These are phyloP conservation scores for Macadamia integrifolia DNA, from an alignment of 164 flowering plant genomes.

Conservation along the genomic window DNA sequence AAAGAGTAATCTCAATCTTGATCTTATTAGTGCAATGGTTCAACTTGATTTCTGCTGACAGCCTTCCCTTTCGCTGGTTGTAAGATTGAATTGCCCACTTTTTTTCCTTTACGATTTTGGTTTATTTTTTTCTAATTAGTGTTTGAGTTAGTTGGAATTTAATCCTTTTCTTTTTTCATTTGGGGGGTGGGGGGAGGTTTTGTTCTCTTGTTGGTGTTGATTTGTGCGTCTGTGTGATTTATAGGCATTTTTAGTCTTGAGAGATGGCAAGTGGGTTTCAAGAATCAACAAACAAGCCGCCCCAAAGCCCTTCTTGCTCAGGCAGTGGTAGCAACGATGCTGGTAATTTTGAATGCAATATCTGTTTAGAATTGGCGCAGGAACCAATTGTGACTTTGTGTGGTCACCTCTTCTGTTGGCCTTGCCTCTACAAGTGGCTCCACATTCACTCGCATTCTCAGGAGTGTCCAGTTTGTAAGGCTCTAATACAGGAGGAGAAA, in stretches of 20 bases:
- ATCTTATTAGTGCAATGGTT: background rate
- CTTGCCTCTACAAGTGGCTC: conserved; percentile 76
- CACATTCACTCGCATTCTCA: conserved; percentile 54
- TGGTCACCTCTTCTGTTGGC: conserved; percentile 83
- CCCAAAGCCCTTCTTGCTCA: conserved; percentile 40
- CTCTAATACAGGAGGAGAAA: conserved; percentile 60
- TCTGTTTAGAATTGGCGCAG: conserved; percentile 75
- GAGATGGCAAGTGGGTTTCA: conserved; percentile 40
- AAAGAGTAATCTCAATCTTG: background rate
- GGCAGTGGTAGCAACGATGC: conserved; percentile 37
- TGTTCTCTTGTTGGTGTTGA: background rate
- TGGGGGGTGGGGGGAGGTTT: too few relatives aligned
- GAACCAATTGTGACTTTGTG: conserved; percentile 77
- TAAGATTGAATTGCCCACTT: background rate
- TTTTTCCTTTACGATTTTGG: background rate
- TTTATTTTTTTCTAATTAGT: background rate
- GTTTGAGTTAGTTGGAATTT: background rate
- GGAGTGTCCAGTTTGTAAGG: conserved; percentile 83
- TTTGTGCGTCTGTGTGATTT: background rate
- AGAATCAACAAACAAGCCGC: conserved; percentile 34
- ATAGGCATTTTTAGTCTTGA: background rate
- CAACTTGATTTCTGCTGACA: background rate
- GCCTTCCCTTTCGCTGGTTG: background rate
- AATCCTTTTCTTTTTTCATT: background rate
- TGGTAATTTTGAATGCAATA: conserved; percentile 70